Evolutionary conservation across 371 early-diverging fungal species (phyloP).

Genomic region (Lichtheimia hyalospora): DNA sequence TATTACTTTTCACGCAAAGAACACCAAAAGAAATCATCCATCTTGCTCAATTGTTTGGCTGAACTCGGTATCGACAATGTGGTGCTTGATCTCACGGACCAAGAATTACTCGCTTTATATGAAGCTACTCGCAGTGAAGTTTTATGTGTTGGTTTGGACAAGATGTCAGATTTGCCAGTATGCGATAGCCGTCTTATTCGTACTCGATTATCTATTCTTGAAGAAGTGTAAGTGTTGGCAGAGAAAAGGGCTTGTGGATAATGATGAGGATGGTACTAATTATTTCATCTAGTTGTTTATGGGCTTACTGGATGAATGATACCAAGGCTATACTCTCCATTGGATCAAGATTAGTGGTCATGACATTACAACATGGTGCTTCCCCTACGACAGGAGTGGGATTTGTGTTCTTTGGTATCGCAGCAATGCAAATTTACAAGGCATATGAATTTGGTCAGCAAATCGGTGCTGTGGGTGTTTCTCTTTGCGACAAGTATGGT

Average conservation of each 20-base stretch:
- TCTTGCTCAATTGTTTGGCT: slow-evolving; percentile 35
- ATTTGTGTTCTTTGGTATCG: slow-evolving; percentile 46
- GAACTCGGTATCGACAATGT: slow-evolving; percentile 43
- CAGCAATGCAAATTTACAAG: slow-evolving; percentile 38
- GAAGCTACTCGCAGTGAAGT: slow-evolving; percentile 32
- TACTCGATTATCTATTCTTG: slow-evolving; percentile 38
- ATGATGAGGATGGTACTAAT: too few species aligned
- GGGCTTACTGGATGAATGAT: slow-evolving; percentile 43
- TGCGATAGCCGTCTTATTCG: slow-evolving; percentile 42
- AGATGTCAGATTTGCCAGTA: slow-evolving; percentile 29
- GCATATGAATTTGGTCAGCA: slow-evolving; percentile 44
- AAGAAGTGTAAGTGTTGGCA: slow-evolving; percentile 29
- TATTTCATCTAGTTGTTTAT: slow-evolving; percentile 21
- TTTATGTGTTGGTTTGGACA: slow-evolving; percentile 27
- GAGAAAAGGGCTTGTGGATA: too few species aligned
- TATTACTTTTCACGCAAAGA: slow-evolving; percentile 37
- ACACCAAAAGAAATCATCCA: slow-evolving; percentile 28
- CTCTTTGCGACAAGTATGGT: slow-evolving; percentile 39
- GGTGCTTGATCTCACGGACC: slow-evolving; percentile 18
- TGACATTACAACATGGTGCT: slow-evolving; percentile 38
- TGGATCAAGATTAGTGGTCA: slow-evolving; percentile 28
- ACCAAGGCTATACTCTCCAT: slow-evolving; percentile 31
- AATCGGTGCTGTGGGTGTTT: slow-evolving; percentile 40
- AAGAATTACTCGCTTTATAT: slow-evolving; percentile 27
- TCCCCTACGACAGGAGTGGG: slow-evolving; percentile 47